A percentile compares a stretch with the other conserved stretches of the same genome.
Evolutionary conservation across 2,329 filamentous ascomycete genomes (phyloP).

Genomic region (Dactylellina parvicollis): DNA sequence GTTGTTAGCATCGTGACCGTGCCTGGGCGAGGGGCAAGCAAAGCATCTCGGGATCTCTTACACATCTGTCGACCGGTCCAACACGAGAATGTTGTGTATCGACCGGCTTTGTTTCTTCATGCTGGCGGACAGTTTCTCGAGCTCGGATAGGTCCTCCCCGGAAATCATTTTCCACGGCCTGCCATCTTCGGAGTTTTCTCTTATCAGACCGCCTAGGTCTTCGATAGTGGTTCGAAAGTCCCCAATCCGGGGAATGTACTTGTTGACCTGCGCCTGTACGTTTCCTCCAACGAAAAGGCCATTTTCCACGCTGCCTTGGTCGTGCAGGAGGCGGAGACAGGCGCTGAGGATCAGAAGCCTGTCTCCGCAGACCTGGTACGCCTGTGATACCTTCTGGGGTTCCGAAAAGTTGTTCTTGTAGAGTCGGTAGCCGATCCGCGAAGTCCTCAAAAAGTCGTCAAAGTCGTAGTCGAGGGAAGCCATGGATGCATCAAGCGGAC

Average conservation of each 20-base stretch:
- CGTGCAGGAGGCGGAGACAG: slow-evolving; percentile 47
- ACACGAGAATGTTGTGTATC: slow-evolving; percentile 49
- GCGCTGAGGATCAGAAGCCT: slow-evolving; percentile 51
- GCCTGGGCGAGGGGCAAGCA: background rate
- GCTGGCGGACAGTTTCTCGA: slow-evolving; percentile 37
- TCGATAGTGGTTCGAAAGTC: slow-evolving; percentile 52
- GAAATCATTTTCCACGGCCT: slow-evolving; percentile 41
- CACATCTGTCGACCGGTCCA: slow-evolving; percentile 40
- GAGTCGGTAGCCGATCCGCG: slow-evolving; percentile 44
- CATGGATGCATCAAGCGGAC: slow-evolving; percentile 48
- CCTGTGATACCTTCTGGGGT: slow-evolving; percentile 34
- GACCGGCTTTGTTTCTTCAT: slow-evolving; percentile 49
- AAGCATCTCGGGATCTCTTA: slow-evolving; percentile 26
- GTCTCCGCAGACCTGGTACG: slow-evolving; percentile 47
- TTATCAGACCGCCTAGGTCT: slow-evolving; percentile 46
- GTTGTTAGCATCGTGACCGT: slow-evolving; percentile 41
- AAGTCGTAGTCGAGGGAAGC: slow-evolving; percentile 53
- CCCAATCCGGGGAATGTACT: slow-evolving; percentile 43
- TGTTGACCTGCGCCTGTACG: slow-evolving; percentile 49
- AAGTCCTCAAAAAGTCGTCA: slow-evolving; percentile 50
- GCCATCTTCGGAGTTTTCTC: slow-evolving; percentile 45
- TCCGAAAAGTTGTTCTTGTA: slow-evolving; percentile 50
- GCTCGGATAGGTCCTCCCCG: slow-evolving; percentile 34
- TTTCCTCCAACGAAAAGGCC: slow-evolving; percentile 43
- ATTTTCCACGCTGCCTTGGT: slow-evolving; percentile 46